Evolutionary conservation across 164 flowering plant genomes (phyloP).

Genomic region (Berberis thunbergii): DNA sequence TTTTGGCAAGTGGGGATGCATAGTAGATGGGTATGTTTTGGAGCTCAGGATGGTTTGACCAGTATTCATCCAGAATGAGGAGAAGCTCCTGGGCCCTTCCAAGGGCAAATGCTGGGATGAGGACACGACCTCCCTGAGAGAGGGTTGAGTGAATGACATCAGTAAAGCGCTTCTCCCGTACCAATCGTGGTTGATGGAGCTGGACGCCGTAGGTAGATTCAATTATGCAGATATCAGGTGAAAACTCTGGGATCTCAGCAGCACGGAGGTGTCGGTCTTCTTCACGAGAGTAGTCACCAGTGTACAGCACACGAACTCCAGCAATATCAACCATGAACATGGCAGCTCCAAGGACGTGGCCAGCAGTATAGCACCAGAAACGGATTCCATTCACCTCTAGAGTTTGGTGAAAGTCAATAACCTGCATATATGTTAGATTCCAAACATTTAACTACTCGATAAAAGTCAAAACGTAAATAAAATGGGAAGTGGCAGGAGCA

Average conservation of each 20-base stretch:
- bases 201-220: constrained; percentile 98
- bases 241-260: constrained; percentile 87
- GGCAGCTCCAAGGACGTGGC: constrained; percentile 99
- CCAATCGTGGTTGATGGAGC: constrained; percentile 78
- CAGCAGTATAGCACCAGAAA: constrained; percentile 99
- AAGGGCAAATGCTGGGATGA: constrained; percentile 93
- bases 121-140: constrained; percentile 90
- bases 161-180: constrained; percentile 86
- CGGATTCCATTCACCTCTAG: constrained; percentile 90
- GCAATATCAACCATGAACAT: constrained; percentile 99
- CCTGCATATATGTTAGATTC: constrained; percentile 31
- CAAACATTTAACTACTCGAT: background rate
- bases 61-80: constrained; percentile 88
- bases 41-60: constrained; percentile 91
- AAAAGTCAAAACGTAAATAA: background rate
- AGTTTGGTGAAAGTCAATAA: constrained; percentile 95
- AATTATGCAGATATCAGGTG: constrained; percentile 87
- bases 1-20: constrained; percentile 95
- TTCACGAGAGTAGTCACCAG: constrained; percentile 96
- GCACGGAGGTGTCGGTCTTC: constrained; percentile 98
- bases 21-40: constrained; percentile 88
- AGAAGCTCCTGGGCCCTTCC: constrained; percentile 98
- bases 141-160: constrained; percentile 81
- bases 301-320: constrained; percentile 91
- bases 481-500: background rate